Evolutionary conservation across 2,329 filamentous ascomycete genomes (phyloP), one percentile per base, ranked within the genome.

Genomic region (Paramyrothecium sp.): DNA sequence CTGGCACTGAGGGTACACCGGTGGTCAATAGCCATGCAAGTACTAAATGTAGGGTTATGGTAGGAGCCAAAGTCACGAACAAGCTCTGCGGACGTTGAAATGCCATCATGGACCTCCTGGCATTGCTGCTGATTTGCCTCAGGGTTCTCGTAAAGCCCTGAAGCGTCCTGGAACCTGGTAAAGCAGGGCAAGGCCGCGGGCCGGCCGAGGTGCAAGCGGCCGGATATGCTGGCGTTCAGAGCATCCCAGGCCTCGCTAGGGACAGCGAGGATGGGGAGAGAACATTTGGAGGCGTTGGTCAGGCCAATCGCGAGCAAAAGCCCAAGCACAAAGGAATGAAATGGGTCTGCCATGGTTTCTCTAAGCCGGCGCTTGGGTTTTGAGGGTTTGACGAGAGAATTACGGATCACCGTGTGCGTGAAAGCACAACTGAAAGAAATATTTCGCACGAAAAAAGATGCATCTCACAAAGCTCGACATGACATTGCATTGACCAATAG

Each of bases 21-120:
- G 30, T 49, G 21, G 26, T 48, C 48, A n/a, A 22, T 52, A 20
- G 23, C 48, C 56, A 57, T 57, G 53, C 56, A 57, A 21, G 56
- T 57, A 52, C 56, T 34, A 20, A 57, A 57, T 7, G 56, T 55
- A 17, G 56, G 56, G 53, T 55, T 57, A 13, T 57, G 56, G 22
- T 57, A 57, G 22, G 47, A 51, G 7, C 56, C 56, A 41, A 55
- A 57, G 22, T 46, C 38, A 20, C 20, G 26, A 34, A 57, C 51
- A 47, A 57, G 33, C 12, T 44, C n/a, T 13, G 38, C 22, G 2
- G 56, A 57, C 10, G 23, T 34, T 8, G 56, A 12, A 3, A 57
- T 19, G 2, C 34, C 46, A 19, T 50, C n/a, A 19, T 57, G 30
- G 20, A 55, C 41, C n/a, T 20, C 26, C 30, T 55, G 44, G 21